Percentiles rank a stretch among this genome's conserved stretches.
Conservation (phyloP, 768 basidiomycete genomes). For the Tylopilus felleus region DNA sequence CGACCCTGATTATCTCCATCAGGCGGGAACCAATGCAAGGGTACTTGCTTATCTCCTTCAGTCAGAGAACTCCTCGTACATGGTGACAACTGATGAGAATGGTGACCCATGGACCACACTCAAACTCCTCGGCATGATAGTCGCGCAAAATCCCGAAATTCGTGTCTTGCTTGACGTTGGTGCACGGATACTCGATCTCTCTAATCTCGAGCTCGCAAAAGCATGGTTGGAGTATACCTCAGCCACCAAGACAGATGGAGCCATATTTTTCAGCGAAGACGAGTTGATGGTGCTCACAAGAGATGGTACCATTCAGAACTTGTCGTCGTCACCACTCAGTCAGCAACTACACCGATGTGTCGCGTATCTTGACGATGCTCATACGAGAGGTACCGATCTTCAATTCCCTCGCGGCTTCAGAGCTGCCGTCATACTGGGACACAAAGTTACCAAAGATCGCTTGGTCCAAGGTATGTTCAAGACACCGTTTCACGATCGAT, state of each 20-base stretch:
- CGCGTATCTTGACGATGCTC: neutral
- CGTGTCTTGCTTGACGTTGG: neutral
- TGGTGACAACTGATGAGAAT: neutral
- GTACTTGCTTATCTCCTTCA: neutral
- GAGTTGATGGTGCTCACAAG: neutral
- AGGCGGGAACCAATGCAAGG: neutral
- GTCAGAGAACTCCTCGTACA: neutral
- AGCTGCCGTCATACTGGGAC: neutral
- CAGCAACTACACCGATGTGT: neutral
- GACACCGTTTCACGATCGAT: too few species aligned
- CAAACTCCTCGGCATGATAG: neutral
- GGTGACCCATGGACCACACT: neutral
- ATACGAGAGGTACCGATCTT: neutral
- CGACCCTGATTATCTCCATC: neutral
- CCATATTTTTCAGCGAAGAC: neutral
- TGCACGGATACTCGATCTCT: neutral
- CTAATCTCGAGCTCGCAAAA: neutral
- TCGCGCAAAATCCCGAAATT: neutral
- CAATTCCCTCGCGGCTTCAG: neutral
- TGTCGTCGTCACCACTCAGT: neutral
- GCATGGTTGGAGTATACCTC: neutral
- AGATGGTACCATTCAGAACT: neutral
- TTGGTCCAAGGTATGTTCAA: neutral
- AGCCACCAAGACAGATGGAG: too few species aligned
- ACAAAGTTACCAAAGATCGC: neutral